Base-by-base conservation (phyloP, 371 early-diverging fungal species). In the Lichtheimia ornata region DNA sequence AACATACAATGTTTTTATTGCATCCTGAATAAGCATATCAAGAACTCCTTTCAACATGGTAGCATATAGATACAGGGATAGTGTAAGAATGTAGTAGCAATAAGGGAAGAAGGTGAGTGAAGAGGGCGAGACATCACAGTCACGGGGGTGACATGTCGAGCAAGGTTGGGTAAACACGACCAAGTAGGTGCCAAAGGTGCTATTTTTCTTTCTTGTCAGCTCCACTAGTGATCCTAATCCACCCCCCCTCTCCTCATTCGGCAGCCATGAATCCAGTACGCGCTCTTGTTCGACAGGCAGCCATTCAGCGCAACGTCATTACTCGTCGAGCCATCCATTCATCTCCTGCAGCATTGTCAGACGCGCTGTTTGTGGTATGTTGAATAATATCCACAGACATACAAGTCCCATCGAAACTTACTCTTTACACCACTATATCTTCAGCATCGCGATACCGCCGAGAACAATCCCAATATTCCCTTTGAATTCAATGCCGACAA, bases 401-500 rank as follows among this genome's bases (percentile, higher is more conserved):
- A 20, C 40, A 51, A 30, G 20, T 65, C 35, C 9, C 11, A 9
- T 11, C 35, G 5, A 5, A 35, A 59, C 61, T 60, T 63, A 58
- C 45, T 43, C 14, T 59, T 27, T 13, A 52, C 18, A 52, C 35
- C 35, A 35, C 1, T 35, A 9, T 35, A 35, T 35, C 11, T 12
- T 30, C 54, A 89, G 92, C 97, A 97, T 75, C 93, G 96, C 62
- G 90, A 97, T 77, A 94, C 95, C 15, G 76, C 89, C 25, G 86
- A 91, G 41, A 98, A 98, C 90, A 97, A 97, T 76, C 79, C 88
- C 50, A 85, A 76, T 53, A 76, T 94, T 69, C 85, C 86, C 41
- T 98, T 98, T 72, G 90, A 92, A 75, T 96, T 97, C 76, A 84
- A 80, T 43, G 59, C 84, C 1, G 91, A 93, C 45, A 95, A 93